Evolutionary conservation across 768 basidiomycete genomes (phyloP).

Genomic region (Tricholoma flavovirens): DNA sequence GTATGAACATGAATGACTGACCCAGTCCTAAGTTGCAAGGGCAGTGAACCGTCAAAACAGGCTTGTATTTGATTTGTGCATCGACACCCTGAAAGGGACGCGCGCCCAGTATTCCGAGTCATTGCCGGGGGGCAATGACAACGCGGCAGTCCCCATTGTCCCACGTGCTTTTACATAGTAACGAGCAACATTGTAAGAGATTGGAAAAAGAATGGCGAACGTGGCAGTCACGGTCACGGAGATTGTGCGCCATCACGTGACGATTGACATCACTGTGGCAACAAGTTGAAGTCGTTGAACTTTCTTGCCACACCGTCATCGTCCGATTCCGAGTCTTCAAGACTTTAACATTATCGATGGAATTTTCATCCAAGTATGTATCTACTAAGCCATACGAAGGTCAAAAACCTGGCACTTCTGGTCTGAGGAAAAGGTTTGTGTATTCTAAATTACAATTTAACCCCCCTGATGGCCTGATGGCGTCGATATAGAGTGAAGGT

Average conservation of each 20-base stretch:
- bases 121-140: too few species aligned
- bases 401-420: conserved; percentile 97
- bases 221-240: too few species aligned
- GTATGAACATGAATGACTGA: not conserved
- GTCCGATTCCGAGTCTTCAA: not conserved
- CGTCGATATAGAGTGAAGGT: conserved; percentile 76
- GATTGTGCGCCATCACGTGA: not conserved
- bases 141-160: too few species aligned
- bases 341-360: conserved; percentile 27
- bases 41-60: not conserved
- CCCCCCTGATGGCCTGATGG: conserved; percentile 13
- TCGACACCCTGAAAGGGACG: too few species aligned
- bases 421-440: conserved; percentile 85
- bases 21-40: not conserved
- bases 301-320: not conserved
- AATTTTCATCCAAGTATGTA: conserved; percentile 57
- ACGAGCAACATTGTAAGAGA: too few species aligned
- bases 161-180: too few species aligned
- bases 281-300: not conserved
- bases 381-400: conserved; percentile 84
- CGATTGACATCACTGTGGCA: conserved; percentile 12
- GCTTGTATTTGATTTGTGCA: not conserved
- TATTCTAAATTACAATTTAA: conserved; percentile 6
- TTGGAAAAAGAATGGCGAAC: too few species aligned
- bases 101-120: too few species aligned